These are phyloP conservation scores for Carex littledalei DNA, from an alignment of 176 grass and related monocot species.

Conservation along the genomic window DNA sequence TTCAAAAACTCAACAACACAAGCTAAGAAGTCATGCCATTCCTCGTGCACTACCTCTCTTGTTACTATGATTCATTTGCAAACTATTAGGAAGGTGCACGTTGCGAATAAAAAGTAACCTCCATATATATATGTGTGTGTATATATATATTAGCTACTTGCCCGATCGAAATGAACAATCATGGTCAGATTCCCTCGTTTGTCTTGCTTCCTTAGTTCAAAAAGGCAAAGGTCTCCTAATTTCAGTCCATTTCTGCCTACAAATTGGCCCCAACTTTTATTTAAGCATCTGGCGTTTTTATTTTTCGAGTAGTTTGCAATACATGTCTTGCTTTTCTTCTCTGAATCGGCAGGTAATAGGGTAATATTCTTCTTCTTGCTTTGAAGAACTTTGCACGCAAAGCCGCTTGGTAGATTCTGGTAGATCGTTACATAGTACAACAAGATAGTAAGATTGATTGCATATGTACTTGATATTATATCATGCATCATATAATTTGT, in stretches of 20 bases:
- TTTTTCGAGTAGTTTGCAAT: background rate
- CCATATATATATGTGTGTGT: background rate
- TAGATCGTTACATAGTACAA: background rate
- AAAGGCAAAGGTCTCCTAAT: constrained; percentile 27
- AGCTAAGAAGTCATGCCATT: too few relatives aligned
- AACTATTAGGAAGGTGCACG: too few relatives aligned
- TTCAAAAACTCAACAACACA: too few relatives aligned
- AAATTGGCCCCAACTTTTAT: constrained; percentile 16
- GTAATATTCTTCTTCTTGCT: background rate
- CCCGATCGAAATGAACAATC: background rate
- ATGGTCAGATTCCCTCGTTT: background rate
- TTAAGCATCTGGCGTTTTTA: background rate
- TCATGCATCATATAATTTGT: background rate
- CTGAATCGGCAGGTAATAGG: constrained; percentile 10
- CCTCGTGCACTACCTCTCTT: too few relatives aligned
- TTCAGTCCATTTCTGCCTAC: background rate
- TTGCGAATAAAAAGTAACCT: background rate
- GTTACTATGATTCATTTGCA: too few relatives aligned
- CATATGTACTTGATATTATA: too few relatives aligned
- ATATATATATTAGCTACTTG: background rate
- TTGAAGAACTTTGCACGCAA: constrained; percentile 25
- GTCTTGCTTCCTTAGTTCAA: constrained; percentile 27
- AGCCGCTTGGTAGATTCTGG: constrained; percentile 18
- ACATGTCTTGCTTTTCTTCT: constrained; percentile 8
- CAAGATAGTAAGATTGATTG: background rate